Evolutionary conservation across 2,329 filamentous ascomycete genomes (phyloP).

Genomic region (Monosporascus sp.): DNA sequence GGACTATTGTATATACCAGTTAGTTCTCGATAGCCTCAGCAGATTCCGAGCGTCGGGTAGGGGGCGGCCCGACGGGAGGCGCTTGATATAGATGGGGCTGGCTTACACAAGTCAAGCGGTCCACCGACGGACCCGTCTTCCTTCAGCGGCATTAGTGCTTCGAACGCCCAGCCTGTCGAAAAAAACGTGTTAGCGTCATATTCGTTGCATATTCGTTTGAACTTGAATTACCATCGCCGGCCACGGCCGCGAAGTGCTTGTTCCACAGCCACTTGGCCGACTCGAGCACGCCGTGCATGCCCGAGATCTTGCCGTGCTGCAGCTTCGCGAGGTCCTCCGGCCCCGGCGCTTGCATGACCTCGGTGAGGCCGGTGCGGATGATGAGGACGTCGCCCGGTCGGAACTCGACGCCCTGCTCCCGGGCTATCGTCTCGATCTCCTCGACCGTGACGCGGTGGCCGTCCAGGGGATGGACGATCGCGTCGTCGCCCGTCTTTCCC

Average conservation of each 20-base stretch:
- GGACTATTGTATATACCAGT: constrained; percentile 23
- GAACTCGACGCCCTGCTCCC: constrained; percentile 57
- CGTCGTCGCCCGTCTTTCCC: constrained; percentile 34
- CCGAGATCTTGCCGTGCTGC: constrained; percentile 21
- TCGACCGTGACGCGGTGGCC: constrained; percentile 46
- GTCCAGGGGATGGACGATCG: constrained; percentile 45
- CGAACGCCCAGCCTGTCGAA: constrained; percentile 46
- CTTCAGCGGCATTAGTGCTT: constrained; percentile 53
- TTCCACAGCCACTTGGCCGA: constrained; percentile 64
- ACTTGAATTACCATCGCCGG: constrained; percentile 41
- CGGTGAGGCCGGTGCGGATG: constrained; percentile 57
- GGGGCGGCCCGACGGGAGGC: too few relatives aligned
- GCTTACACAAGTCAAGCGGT: constrained; percentile 33
- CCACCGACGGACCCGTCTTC: constrained; percentile 30
- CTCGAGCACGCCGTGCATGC: constrained; percentile 42
- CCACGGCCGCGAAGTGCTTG: constrained; percentile 60
- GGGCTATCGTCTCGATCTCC: constrained; percentile 54
- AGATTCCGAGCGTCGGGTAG: too few relatives aligned
- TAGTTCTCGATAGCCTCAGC: not conserved
- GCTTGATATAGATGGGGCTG: not conserved
- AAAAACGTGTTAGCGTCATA: too few relatives aligned
- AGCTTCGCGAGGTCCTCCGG: constrained; percentile 30
- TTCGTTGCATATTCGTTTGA: too few relatives aligned
- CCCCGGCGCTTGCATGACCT: constrained; percentile 46
- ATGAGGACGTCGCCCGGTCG: constrained; percentile 62